These are phyloP conservation scores for Yarrowia sp. DNA, from an alignment of 805 yeast species.

Conservation along the genomic window DNA sequence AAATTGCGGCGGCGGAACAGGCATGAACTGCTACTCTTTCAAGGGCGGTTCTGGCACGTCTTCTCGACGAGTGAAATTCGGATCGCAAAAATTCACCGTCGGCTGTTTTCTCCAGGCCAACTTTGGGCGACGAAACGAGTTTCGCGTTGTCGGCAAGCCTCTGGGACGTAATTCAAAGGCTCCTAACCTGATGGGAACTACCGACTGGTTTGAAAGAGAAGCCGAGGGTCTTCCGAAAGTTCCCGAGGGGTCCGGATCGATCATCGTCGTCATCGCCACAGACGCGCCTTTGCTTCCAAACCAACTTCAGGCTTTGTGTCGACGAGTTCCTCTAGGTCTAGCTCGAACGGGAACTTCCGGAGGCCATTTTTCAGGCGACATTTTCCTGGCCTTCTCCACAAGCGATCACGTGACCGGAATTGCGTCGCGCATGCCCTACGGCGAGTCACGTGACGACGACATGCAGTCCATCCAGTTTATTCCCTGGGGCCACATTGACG, in stretches of 20 bases:
- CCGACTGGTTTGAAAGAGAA: conserved; percentile 16
- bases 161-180: conserved; percentile 1
- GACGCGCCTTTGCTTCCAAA: neutral
- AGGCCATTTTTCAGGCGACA: conserved; percentile 5
- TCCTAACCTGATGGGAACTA: conserved; percentile 12
- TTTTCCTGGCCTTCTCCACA: conserved; percentile 6
- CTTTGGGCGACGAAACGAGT: conserved; percentile 3
- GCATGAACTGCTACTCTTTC: conserved; percentile 21
- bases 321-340: conserved; percentile 7
- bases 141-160: neutral
- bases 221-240: neutral
- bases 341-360: conserved; percentile 17
- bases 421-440: conserved; percentile 8
- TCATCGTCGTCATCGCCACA: conserved; percentile 7
- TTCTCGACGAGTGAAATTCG: neutral
- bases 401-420: neutral
- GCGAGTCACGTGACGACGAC: neutral
- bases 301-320: neutral
- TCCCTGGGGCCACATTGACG: conserved; percentile 14
- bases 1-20: conserved; percentile 5
- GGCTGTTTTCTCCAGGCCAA: conserved; percentile 10
- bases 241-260: neutral
- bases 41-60: conserved; percentile 9
- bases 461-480: neutral
- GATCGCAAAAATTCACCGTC: neutral